Percentiles rank a stretch among this genome's conserved stretches.
phyloP scores from a whole-genome alignment of 2,329 filamentous ascomycete species.

The Cercospora zeae-maydis region DNA sequence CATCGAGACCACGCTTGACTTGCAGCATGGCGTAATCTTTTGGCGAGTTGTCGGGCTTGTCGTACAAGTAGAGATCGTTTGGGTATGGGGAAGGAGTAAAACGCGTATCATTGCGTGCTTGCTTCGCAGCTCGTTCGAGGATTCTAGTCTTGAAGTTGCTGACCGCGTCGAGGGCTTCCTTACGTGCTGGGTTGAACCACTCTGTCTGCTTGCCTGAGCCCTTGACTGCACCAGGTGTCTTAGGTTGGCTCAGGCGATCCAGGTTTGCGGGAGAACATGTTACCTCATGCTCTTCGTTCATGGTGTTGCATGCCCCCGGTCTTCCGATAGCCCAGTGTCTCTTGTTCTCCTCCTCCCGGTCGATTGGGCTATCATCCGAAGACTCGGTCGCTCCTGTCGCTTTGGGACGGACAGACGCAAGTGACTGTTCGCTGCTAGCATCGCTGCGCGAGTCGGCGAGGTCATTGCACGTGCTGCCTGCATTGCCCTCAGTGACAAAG shows the following conservation, averaged over 20 bases:
- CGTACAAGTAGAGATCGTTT: slow-evolving; percentile 2
- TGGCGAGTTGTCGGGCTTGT: slow-evolving; percentile 2
- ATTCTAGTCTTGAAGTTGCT: slow-evolving; percentile 10
- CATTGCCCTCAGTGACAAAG: neutral
- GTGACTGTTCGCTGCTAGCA: neutral
- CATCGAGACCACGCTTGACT: slow-evolving; percentile 1
- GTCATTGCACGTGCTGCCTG: neutral
- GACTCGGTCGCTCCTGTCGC: neutral
- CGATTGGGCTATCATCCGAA: neutral
- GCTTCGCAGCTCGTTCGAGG: slow-evolving; percentile 8
- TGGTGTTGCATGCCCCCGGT: neutral
- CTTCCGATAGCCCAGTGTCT: neutral
- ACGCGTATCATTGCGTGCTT: slow-evolving; percentile 3
- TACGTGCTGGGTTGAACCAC: neutral
- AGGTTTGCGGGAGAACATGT: neutral
- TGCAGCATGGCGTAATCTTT: slow-evolving; percentile 5
- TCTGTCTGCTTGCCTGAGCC: neutral
- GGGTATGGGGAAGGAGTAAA: slow-evolving; percentile 1
- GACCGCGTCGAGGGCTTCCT: slow-evolving; percentile 9
- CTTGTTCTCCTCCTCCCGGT: neutral
- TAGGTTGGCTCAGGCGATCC: neutral
- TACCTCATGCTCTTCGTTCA: neutral
- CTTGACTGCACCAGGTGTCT: slow-evolving; percentile 1
- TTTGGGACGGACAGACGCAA: neutral
- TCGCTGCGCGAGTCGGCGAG: neutral